Conservation (phyloP, 176 grass and related monocot species). For the bread wheat (Triticum aestivum) region IWGSC_CS_RefSeq_v2.1 NC_057800.1:526572885-526573384, state of each 20-base stretch:
- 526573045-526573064: neutral
- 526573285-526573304: too few species aligned
- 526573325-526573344: too few species aligned
- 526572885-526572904: neutral
- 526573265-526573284: too few species aligned
- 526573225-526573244: too few species aligned
- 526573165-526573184: too few species aligned
- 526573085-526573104: constrained; percentile 2
- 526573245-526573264: too few species aligned
- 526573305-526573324: too few species aligned
- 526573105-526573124: constrained; percentile 15
- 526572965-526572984: neutral
- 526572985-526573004: neutral
- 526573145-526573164: too few species aligned
- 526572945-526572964: neutral
- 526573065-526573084: constrained; percentile 29
- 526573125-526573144: neutral
- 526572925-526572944: neutral
- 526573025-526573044: neutral
- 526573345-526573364: too few species aligned
- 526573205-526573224: too few species aligned
- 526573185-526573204: too few species aligned
- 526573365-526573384: too few species aligned
- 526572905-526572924: neutral
- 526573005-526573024: neutral